Conservation (phyloP, 2,329 filamentous ascomycete species). For the Stenocarpella maydis region DNA sequence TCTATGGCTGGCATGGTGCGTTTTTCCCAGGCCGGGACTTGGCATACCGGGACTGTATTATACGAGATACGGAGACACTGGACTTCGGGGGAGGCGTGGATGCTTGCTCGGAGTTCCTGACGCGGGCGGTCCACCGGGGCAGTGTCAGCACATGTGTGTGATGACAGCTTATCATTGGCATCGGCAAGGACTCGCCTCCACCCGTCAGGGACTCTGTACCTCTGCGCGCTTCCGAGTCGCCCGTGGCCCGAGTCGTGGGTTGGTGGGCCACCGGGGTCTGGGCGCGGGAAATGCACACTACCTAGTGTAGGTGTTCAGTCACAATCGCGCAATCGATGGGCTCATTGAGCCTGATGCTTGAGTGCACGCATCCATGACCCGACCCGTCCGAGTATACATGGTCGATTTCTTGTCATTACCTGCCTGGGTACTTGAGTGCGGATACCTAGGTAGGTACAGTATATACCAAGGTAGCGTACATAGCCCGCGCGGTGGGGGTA, state of each 20-base stretch:
- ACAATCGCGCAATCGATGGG: slow-evolving; percentile 7
- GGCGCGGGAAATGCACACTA: neutral
- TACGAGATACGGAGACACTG: neutral
- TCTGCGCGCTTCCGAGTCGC: slow-evolving; percentile 5
- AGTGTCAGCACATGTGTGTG: slow-evolving; percentile 11
- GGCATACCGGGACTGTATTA: neutral
- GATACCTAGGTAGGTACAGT: too few species aligned
- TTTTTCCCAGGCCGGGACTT: neutral
- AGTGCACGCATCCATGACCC: too few species aligned
- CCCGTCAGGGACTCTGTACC: slow-evolving; percentile 1
- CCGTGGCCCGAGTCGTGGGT: slow-evolving; percentile 17
- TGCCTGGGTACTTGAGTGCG: too few species aligned
- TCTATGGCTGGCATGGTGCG: neutral
- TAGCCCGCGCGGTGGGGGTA: neutral
- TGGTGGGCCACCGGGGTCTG: slow-evolving; percentile 12
- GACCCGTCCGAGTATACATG: too few species aligned
- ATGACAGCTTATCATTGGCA: slow-evolving; percentile 25
- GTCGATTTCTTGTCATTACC: too few species aligned
- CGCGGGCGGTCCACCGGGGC: neutral
- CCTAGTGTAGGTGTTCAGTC: too few species aligned
- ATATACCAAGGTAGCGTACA: too few species aligned
- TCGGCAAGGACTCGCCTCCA: slow-evolving; percentile 1
- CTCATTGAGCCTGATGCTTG: neutral
- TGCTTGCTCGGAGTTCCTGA: neutral
- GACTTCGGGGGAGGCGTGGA: neutral